A percentile compares a stretch with the other conserved stretches of the same genome.
These are phyloP conservation scores for Salvia hispanica DNA, from an alignment of 257 asterid genomes.

Conservation along the genomic window DNA sequence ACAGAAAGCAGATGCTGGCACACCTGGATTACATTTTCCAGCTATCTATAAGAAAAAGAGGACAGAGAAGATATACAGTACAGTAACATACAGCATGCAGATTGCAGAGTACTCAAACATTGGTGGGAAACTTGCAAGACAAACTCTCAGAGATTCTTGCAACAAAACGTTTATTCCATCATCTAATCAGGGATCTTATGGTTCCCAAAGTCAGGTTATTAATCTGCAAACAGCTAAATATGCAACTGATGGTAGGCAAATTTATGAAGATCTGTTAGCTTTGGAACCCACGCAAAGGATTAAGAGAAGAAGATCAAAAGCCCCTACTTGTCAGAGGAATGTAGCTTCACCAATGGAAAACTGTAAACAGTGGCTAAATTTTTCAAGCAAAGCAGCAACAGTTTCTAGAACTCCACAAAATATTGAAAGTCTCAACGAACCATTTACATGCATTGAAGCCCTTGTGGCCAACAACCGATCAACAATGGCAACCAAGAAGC, in stretches of 20 bases:
- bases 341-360: conserved; percentile 47
- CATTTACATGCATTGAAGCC: conserved; percentile 56
- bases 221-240: conserved; percentile 28
- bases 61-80: conserved; percentile 45
- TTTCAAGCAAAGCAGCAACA: conserved; percentile 39
- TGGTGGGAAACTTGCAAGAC: conserved; percentile 18
- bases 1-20: conserved; percentile 31
- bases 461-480: conserved; percentile 45
- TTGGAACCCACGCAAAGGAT: conserved; percentile 49
- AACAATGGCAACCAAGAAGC: conserved; percentile 53
- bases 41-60: conserved; percentile 63
- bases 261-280: conserved; percentile 39
- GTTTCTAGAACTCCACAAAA: conserved; percentile 33
- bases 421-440: conserved; percentile 37
- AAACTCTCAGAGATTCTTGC: conserved; percentile 30
- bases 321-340: conserved; percentile 47
- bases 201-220: conserved; percentile 34
- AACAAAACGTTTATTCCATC: conserved; percentile 29
- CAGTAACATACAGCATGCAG: conserved; percentile 41
- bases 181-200: conserved; percentile 32
- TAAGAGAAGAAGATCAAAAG: conserved; percentile 57
- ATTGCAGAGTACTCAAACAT: conserved; percentile 28
- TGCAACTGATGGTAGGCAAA: conserved; percentile 40
- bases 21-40: conserved; percentile 54
- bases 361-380: conserved; percentile 39